Evolutionary conservation across 2,329 filamentous ascomycete genomes (phyloP).

Genomic region (Fusarium xyrophilum): DNA sequence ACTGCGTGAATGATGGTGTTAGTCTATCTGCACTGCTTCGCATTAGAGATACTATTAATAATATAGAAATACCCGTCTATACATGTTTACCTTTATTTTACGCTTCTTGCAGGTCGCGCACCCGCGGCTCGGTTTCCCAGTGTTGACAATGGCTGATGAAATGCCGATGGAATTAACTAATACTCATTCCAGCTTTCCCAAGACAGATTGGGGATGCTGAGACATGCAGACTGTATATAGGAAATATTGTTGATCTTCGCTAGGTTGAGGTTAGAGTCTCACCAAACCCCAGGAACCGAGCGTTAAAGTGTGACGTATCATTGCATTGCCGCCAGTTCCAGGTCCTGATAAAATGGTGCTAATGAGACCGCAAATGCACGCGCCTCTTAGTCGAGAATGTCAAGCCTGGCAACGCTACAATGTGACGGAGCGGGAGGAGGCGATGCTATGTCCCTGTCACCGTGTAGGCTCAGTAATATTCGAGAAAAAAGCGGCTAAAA

Average conservation of each 20-base stretch:
- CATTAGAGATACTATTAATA: neutral
- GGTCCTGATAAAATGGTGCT: neutral
- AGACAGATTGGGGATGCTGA: neutral
- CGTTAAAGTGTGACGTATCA: neutral
- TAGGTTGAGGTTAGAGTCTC: neutral
- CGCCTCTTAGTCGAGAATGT: neutral
- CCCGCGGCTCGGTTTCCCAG: constrained; percentile 30
- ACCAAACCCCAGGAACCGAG: neutral
- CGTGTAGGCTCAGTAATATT: neutral
- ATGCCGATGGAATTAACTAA: accelerated
- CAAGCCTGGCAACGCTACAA: neutral
- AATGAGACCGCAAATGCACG: neutral
- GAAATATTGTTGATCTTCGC: neutral
- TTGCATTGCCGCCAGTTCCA: neutral
- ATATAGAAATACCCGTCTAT: neutral
- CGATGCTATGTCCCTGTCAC: neutral
- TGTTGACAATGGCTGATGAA: constrained; percentile 19
- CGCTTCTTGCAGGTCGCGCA: constrained; percentile 32
- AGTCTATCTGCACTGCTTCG: constrained; percentile 23
- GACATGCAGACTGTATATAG: neutral
- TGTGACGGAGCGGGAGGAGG: neutral
- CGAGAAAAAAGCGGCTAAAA: neutral
- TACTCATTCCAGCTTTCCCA: neutral
- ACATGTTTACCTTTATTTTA: constrained; percentile 28
- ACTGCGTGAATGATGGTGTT: constrained; percentile 27